Percentiles rank a stretch among this genome's conserved stretches.
These are phyloP conservation scores for Eimeria falciformis DNA, from an alignment of 169 alveolate species.

Conservation along the genomic window DNA sequence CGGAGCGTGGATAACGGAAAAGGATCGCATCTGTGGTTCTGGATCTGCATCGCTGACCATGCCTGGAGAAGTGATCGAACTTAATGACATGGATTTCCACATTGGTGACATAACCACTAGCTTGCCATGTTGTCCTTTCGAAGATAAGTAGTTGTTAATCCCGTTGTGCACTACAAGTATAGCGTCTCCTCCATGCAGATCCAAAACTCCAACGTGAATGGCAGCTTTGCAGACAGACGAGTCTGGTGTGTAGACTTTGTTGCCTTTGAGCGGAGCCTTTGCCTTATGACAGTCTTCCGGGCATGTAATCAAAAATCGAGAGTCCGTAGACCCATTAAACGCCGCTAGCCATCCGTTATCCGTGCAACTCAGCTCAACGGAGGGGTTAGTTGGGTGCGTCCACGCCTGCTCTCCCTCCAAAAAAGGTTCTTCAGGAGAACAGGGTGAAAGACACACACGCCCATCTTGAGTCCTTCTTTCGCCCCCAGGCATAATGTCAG, in stretches of 20 bases:
- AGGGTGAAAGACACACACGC: slow-evolving; percentile 82
- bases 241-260: slow-evolving; percentile 79
- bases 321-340: slow-evolving; percentile 74
- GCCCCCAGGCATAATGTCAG: slow-evolving; percentile 74
- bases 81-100: background rate
- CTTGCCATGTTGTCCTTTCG: slow-evolving; percentile 80
- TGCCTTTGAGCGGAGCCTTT: slow-evolving; percentile 78
- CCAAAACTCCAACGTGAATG: slow-evolving; percentile 79
- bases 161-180: slow-evolving; percentile 82
- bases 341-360: slow-evolving; percentile 74
- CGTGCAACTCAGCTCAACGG: slow-evolving; percentile 80
- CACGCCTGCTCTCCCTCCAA: slow-evolving; percentile 73
- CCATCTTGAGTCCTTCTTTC: slow-evolving; percentile 84
- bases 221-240: slow-evolving; percentile 85
- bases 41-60: slow-evolving; percentile 67
- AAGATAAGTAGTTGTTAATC: slow-evolving; percentile 74
- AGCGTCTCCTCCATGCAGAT: slow-evolving; percentile 81
- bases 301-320: slow-evolving; percentile 77
- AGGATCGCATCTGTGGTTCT: slow-evolving; percentile 87
- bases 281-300: slow-evolving; percentile 80
- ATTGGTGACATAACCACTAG: background rate
- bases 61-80: slow-evolving; percentile 14
- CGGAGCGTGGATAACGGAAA: slow-evolving; percentile 85
- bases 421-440: slow-evolving; percentile 82
- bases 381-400: slow-evolving; percentile 77